Percentiles rank a stretch among this genome's conserved stretches.
Evolutionary conservation across 78 protist genomes (phyloP).

Genomic region (Tieghemostelium lacteum): DNA sequence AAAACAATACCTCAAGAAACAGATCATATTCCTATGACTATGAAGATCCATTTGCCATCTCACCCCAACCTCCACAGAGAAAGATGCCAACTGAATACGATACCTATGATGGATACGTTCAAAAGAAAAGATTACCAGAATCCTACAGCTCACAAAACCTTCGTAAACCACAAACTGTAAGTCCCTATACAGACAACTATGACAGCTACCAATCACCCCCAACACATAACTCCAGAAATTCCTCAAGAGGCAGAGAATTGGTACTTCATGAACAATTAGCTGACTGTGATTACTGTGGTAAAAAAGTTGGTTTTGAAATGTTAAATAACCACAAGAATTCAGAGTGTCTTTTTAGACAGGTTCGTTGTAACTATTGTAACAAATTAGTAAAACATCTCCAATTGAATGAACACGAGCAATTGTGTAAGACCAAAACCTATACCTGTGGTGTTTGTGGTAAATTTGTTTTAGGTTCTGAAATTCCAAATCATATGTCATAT

Average conservation of each 20-base stretch:
- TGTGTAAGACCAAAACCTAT: slow-evolving; percentile 34
- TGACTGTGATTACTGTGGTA: slow-evolving; percentile 68
- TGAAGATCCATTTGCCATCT: not conserved
- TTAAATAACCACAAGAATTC: slow-evolving; percentile 43
- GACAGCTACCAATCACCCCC: not conserved
- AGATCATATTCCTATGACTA: not conserved
- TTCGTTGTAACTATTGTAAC: slow-evolving; percentile 29
- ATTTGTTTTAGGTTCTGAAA: slow-evolving; percentile 25
- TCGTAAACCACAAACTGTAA: not conserved
- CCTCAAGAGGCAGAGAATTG: slow-evolving; percentile 4
- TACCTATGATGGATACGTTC: not conserved
- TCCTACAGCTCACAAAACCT: not conserved
- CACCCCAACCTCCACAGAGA: not conserved
- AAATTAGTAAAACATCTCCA: slow-evolving; percentile 41
- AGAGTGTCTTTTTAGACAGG: slow-evolving; percentile 48
- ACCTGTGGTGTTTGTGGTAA: slow-evolving; percentile 80
- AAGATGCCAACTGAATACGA: slow-evolving; percentile 18
- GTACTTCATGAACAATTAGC: not conserved
- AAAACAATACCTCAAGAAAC: not conserved
- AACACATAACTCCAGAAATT: not conserved
- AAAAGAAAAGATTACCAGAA: not conserved
- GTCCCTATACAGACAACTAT: not conserved
- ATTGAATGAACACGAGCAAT: slow-evolving; percentile 21
- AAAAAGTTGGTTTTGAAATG: not conserved
- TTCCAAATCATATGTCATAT: slow-evolving; percentile 32